phyloP scores from a whole-genome alignment of 2,329 filamentous ascomycete genomes.

The Fusarium veterinarium region DNA sequence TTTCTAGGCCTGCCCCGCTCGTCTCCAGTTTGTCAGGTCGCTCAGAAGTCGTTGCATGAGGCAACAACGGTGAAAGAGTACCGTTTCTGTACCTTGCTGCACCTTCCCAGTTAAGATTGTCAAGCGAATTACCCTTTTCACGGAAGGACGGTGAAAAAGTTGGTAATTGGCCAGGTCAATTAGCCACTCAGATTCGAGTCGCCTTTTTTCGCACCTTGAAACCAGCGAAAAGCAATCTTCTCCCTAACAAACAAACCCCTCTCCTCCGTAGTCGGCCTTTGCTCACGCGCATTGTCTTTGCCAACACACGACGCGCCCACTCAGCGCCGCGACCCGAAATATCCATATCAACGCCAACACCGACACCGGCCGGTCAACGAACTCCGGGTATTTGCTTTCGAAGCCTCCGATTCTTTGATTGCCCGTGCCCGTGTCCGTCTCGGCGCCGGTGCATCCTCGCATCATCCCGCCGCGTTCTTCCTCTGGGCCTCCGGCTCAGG shows the following conservation, averaged over 20 bases:
- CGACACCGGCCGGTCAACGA: constrained; percentile 44
- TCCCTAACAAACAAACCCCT: constrained; percentile 42
- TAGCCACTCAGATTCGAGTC: constrained; percentile 30
- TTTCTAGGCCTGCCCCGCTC: constrained; percentile 24
- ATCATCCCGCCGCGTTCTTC: constrained; percentile 18
- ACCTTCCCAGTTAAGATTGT: not conserved
- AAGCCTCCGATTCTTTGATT: constrained; percentile 17
- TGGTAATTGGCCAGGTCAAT: constrained; percentile 15
- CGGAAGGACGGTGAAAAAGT: constrained; percentile 5
- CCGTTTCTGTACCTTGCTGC: constrained; percentile 20
- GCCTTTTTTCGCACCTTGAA: constrained; percentile 36
- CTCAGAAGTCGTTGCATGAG: constrained; percentile 16
- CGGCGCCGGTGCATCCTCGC: constrained; percentile 24
- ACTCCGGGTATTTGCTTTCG: constrained; percentile 15
- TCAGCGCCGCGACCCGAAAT: constrained; percentile 37
- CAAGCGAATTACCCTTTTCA: constrained; percentile 1
- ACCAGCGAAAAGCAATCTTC: constrained; percentile 39
- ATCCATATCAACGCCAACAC: constrained; percentile 43
- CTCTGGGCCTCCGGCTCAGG: constrained; percentile 31
- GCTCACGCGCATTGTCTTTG: constrained; percentile 40
- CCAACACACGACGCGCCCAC: constrained; percentile 42
- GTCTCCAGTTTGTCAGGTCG: constrained; percentile 23
- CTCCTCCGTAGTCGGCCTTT: constrained; percentile 50
- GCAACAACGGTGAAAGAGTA: constrained; percentile 21
- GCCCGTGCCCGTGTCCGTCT: constrained; percentile 24